Evolutionary conservation across 2,329 filamentous ascomycete genomes (phyloP).

Genomic region (Fusarium sp.): DNA sequence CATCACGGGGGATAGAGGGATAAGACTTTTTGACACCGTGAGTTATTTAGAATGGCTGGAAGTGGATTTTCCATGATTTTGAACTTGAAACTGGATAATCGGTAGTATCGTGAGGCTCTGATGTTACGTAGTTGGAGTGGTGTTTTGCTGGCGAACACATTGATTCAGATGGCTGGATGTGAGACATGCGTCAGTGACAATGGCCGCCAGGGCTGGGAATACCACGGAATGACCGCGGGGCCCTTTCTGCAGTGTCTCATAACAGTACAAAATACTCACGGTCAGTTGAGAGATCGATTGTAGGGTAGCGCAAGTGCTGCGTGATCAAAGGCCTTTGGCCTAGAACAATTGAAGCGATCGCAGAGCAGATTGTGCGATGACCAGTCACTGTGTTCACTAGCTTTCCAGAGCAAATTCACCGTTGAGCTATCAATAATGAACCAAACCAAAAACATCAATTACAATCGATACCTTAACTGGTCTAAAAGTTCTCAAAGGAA

Average conservation of each 20-base stretch:
- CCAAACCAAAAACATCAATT: not conserved
- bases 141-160: not conserved
- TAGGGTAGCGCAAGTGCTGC: not conserved
- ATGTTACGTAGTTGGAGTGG: not conserved
- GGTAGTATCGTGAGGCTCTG: not conserved
- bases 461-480: fast-evolving
- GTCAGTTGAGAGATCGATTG: not conserved
- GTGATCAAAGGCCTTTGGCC: not conserved
- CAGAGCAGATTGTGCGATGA: not conserved
- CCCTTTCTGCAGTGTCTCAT: not conserved
- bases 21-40: not conserved
- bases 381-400: not conserved
- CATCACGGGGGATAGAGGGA: not conserved
- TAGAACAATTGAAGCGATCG: not conserved
- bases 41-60: not conserved
- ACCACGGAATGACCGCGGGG: not conserved
- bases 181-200: conserved; percentile 20
- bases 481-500: fast-evolving
- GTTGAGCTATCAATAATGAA: not conserved
- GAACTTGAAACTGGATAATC: not conserved
- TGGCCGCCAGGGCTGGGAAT: conserved; percentile 7
- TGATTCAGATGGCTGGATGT: conserved; percentile 9
- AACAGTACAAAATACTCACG: fast-evolving
- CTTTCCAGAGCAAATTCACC: not conserved
- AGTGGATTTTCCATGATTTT: fast-evolving